Base-by-base conservation (phyloP, 2,329 filamentous ascomycete species). In the Grosmannia clavigera region DNA sequence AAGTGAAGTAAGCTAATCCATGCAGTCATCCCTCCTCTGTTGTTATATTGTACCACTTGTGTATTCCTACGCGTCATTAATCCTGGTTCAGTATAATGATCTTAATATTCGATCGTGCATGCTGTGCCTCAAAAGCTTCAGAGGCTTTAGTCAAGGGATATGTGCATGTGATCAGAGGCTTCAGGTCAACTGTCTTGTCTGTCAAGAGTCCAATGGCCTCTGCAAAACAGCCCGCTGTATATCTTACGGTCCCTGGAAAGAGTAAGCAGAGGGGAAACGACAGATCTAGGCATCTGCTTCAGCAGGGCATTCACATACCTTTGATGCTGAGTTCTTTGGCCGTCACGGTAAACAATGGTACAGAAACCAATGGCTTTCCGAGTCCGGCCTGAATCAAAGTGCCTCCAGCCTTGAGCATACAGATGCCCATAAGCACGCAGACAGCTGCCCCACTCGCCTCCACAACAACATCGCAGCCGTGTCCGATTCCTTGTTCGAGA, bases 401-500 rank as follows among this genome's bases (percentile, higher is more conserved):
- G 9, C 66, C 66, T 12, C 66, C 66, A 6, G 63, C 22, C 61
- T 68, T 68, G 25, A 67, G 60, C 58, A 67, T 61, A 56, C 60
- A 63, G 10, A 68, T 55, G 29, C 59, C 65, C 64, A 67, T 65
- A 50, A 67, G 67, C 6, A 63, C 65, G 52, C 65, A 66, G 29
- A 59, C 57, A 38, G 66, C 66, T 19, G 66, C 66, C 16, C 67
- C 66, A 58, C 66, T 67, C 3, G 67, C 67, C 52, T 67, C 67
- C 12, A 68, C 63, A 1, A 58, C 53, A 2, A 69, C 58, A 35
- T 68, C 67, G 38, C 67, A 65, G 11, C 67, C 67, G 48, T 61
- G 48, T 5, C 61, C 65, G 1, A 67, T 22, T 2, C 57, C 63
- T 33, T 65, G 38, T 50, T 65, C 40, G 4, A 43, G 35, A n/a